phyloP scores from a whole-genome alignment of 2,329 filamentous ascomycete genomes.

The Chaetomium sp. region DNA sequence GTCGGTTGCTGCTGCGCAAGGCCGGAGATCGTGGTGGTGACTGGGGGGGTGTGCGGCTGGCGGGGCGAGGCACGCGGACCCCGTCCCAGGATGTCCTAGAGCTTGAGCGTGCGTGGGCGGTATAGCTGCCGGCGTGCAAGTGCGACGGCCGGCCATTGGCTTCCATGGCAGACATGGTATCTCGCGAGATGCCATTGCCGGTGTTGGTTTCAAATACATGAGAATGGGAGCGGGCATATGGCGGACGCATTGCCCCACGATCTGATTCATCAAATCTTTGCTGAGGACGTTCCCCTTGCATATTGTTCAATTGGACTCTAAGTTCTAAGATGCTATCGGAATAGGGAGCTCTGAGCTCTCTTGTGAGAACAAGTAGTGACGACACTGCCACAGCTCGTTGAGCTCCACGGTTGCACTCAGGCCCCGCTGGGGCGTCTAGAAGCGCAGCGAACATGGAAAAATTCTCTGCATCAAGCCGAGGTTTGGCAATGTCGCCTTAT shows the following conservation, averaged over 20 bases:
- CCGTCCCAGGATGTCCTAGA: constrained; percentile 17
- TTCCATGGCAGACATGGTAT: background rate
- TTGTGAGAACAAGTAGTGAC: background rate
- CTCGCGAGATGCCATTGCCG: background rate
- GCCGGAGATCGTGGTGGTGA: constrained; percentile 7
- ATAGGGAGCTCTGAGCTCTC: background rate
- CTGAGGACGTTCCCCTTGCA: background rate
- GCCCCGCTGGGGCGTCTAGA: constrained; percentile 9
- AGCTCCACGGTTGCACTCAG: background rate
- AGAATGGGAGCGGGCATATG: constrained; percentile 3
- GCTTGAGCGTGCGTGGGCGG: constrained; percentile 5
- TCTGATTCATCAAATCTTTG: background rate
- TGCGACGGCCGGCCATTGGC: background rate
- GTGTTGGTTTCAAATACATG: background rate
- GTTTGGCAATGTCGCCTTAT: background rate
- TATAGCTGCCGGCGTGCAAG: background rate
- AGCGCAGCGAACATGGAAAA: background rate
- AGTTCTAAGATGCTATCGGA: background rate
- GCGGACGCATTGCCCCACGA: background rate
- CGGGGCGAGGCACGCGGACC: background rate
- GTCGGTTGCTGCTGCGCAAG: constrained; percentile 5
- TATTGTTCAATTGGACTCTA: background rate
- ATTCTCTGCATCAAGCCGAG: constrained; percentile 1
- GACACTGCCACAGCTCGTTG: background rate
- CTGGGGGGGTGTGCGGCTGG: constrained; percentile 1